Evolutionary conservation across 1,284 basidiomycete species (phyloP), one percentile per base, ranked within the genome.

Genomic region (Exsudoporus floridanus): DNA sequence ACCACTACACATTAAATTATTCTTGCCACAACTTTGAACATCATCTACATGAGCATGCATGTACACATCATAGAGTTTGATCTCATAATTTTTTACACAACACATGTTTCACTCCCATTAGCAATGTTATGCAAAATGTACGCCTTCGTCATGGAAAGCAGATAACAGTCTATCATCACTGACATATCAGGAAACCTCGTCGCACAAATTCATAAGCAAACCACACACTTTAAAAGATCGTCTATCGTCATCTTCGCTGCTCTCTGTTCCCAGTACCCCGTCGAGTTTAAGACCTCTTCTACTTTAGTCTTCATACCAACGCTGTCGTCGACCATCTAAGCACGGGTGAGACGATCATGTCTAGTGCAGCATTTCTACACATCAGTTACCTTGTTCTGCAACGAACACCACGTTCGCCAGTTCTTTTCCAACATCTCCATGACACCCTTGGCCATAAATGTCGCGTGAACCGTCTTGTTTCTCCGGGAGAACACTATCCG

Each of bases 401-500:
- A 81, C 4, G 93, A 84, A 65, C 92, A 89, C 90, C 92, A 97
- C n/a, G 94, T 97, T 71, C 86, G 85, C 79, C 91, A 91, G 70
- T 98, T 99, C 64, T 84, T 84, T 73, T 98, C 95, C 57, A 98
- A 72, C 89, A 99, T 92, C 62, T 95, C 91, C 65, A 91, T 81
- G 13, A 99, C 94, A 4, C 96, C 96, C 67, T 92, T 94, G 5
- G 95, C 94, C 75, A 86, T 83, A 69, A 90, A 98, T 61, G 86
- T 91, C 9, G 89, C 94, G 62, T 95, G 83, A 0, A 94, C 74
- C 5, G 85, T 94, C 77, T 98, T 98, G 73, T 99, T 98, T 63
- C 89, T 79, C 46, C 97, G 76, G 37, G 84, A 86, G 65, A 99
- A 99, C 42, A 98, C 75, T 60, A 99, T 94, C 37, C 92, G 80